Evolutionary conservation across 306 rosid genomes (phyloP), one percentile per base, ranked within the genome.

Genomic region (Biancaea sappan): DNA sequence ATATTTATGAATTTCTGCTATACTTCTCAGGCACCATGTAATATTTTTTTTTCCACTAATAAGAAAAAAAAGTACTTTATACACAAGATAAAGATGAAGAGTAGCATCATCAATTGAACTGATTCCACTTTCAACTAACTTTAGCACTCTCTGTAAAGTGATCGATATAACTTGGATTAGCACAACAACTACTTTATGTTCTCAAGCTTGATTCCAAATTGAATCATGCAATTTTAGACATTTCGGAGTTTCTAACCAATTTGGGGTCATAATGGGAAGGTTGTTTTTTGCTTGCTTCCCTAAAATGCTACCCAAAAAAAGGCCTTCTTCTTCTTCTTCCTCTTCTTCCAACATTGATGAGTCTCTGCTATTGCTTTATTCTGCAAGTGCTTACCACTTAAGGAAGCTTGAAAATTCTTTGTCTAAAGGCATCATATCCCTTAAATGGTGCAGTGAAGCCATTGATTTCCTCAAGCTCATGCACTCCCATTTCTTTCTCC

Each of bases 361-460:
- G 46, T 15, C 57, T 51, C 4, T 46, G 25, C 22, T 0, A 51
- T 15, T 35, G 31, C 44, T 69, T 34, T 32, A 35, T 52, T 69
- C 74, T 52, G 62, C 28, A 32, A 22, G 12, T 52, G 12, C 19
- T 56, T 48, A 34, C 11, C n/a, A 34, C 11, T 11, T 69, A 24
- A 56, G 31, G 4, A 69, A 24, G 47, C 74, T 69, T 34, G 46
- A 34, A 13, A 57, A 0, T 14, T 4, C 32, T 8, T 32, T 57
- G 4, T 37, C 50, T 34, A 26, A 6, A 32, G 62, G 11, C 29
- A 19, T 35, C 74, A 51, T 69, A 15, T 51, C 74, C 61, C 74
- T 69, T 10, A 4, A 51, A 51, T 69, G 74, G 74, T 69, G 74
- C 74, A 51, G 62, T 6, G 48, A 69, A 69, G 62, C 50, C 48